Conservation (phyloP, 768 basidiomycete species). For the Kwoniella heveanensis region DNA sequence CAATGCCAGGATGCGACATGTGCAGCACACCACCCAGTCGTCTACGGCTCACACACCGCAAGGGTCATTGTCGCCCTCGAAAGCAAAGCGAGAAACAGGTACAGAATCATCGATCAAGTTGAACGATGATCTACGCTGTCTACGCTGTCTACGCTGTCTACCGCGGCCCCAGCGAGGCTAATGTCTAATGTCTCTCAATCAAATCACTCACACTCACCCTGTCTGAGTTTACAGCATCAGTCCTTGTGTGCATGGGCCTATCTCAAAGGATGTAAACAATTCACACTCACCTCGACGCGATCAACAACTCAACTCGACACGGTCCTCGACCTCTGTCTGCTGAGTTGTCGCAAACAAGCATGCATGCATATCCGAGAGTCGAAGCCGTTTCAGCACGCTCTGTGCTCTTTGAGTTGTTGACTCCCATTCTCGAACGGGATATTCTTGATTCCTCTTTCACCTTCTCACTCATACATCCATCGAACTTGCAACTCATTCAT, state of each 20-base stretch:
- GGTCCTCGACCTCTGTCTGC: background rate
- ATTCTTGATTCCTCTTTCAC: background rate
- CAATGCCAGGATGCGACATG: background rate
- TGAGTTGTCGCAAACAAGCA: too few species aligned
- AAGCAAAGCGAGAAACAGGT: background rate
- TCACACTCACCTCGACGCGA: background rate
- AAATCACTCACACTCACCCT: background rate
- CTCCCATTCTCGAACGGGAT: background rate
- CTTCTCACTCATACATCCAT: background rate
- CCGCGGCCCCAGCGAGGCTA: background rate
- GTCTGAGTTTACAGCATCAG: too few species aligned
- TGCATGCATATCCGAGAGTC: too few species aligned
- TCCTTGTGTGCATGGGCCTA: background rate
- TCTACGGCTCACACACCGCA: background rate
- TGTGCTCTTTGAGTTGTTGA: background rate
- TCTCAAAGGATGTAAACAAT: slow-evolving; percentile 15
- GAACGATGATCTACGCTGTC: slow-evolving; percentile 20
- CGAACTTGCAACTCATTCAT: background rate
- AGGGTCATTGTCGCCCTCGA: background rate
- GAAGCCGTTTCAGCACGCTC: background rate
- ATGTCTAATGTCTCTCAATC: background rate
- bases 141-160: too few species aligned
- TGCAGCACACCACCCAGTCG: background rate
- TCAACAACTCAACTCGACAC: slow-evolving; percentile 7
- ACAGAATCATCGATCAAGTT: slow-evolving; percentile 2